These are phyloP conservation scores for Prunus mira DNA, from an alignment of 306 rosid species.

Conservation along the genomic window DNA sequence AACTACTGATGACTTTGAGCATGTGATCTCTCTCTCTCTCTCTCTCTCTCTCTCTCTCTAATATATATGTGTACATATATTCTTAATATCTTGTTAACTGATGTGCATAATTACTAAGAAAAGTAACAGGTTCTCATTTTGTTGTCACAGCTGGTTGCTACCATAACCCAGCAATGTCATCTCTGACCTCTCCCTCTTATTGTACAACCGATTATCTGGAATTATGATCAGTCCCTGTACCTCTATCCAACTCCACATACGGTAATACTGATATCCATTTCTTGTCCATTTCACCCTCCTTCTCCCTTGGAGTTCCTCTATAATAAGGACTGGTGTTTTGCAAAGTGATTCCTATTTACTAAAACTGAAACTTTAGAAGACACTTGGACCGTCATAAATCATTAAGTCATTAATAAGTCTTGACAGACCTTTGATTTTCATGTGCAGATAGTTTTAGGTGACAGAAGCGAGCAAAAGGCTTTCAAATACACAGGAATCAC, in stretches of 20 bases:
- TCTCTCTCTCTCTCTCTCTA: not conserved
- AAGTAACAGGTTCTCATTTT: slow-evolving; percentile 24
- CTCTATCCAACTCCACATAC: slow-evolving; percentile 92
- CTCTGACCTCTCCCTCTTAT: slow-evolving; percentile 85
- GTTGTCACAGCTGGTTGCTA: slow-evolving; percentile 85
- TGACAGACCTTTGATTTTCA: slow-evolving; percentile 19
- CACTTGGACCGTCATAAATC: not conserved
- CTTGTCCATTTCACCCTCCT: not conserved
- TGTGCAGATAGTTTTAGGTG: slow-evolving; percentile 78
- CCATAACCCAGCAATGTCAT: slow-evolving; percentile 96
- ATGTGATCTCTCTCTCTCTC: slow-evolving; percentile 45
- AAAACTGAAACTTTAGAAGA: too few relatives aligned
- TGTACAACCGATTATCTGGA: slow-evolving; percentile 88
- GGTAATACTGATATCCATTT: slow-evolving; percentile 43
- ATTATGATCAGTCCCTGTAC: slow-evolving; percentile 77
- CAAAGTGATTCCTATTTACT: too few relatives aligned
- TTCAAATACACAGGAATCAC: slow-evolving; percentile 90
- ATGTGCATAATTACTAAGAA: slow-evolving; percentile 10
- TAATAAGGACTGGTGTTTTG: not conserved
- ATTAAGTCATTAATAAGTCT: not conserved
- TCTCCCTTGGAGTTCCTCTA: not conserved
- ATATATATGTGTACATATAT: not conserved
- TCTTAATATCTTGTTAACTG: slow-evolving; percentile 2
- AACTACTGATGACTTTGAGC: slow-evolving; percentile 83
- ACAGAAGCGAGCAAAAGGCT: slow-evolving; percentile 83